Base-by-base conservation (phyloP, 805 yeast genomes). In the Starmerella sirachaensis region DNA sequence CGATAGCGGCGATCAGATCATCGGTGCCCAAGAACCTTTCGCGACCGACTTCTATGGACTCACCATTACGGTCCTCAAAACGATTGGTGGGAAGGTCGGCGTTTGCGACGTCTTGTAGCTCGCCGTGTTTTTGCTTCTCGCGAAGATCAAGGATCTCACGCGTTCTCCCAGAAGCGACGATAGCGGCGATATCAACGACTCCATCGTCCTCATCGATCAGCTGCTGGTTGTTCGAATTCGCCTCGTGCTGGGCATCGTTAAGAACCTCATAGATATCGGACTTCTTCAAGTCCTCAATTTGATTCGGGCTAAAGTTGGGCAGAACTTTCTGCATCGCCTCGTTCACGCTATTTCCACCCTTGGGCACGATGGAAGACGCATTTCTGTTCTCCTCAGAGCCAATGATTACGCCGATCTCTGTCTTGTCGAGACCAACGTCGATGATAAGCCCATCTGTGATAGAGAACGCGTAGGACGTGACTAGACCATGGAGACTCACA, bases 21-120 rank as follows among this genome's bases (percentile, higher is more conserved):
- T 69, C 74, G 25, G 79, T 64, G 1, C 96, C 97, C 55, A 72
- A 77, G 59, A 88, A 88, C 50, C 97, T 68, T 61, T 85, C 94
- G 43, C 76, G 80, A 2, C 97, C 97, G n/a, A 88, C 74, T 6
- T 63, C 63, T n/a, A 80, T 55, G 38, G 62, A 61, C 33, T 68
- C 62, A 4, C 82, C 79, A 4, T 58, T 52, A 8, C 68, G 58
- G 58, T 81, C 93, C 21, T 64, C 55, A 54, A 86, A 88, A 6
- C 66, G 56, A 57, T 85, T 86, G n/a, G 62, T 68, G 50, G 80
- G 88, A 41, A 77, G 57, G 52, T 83, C 88, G 26, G 70, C 64
- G 59, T 88, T 86, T 11, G 54, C 55, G 28, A 52, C 62, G 24
- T 58, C 60, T 13, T 53, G 58, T 40, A 51, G 33, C 45, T 51